phyloP scores from a whole-genome alignment of 805 yeast genomes.

The Monosporozyma yasuniensis region DNA sequence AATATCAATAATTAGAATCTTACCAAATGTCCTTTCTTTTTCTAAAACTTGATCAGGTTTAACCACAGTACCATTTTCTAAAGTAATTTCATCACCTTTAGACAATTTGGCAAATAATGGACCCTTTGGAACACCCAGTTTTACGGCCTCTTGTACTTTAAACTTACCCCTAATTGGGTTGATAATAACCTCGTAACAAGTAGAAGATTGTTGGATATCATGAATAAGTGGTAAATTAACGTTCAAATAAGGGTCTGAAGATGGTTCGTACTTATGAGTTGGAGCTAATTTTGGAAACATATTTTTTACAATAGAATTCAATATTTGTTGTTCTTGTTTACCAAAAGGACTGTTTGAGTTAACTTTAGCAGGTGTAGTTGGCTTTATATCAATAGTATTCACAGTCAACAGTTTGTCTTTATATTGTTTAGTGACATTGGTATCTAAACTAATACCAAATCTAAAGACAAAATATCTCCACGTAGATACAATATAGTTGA shows the following conservation, averaged over 20 bases:
- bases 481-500: conserved; percentile 55
- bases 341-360: neutral
- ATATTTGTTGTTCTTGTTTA: conserved; percentile 5
- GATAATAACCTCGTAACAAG: conserved; percentile 61
- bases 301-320: conserved; percentile 32
- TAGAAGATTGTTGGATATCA: conserved; percentile 28
- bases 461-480: conserved; percentile 87
- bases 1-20: conserved; percentile 62
- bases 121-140: conserved; percentile 63
- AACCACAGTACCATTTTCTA: conserved; percentile 51
- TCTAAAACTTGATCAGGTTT: conserved; percentile 67
- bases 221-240: conserved; percentile 18
- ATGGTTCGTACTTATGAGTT: conserved; percentile 30
- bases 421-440: conserved; percentile 14
- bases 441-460: conserved; percentile 48
- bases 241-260: conserved; percentile 31
- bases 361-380: neutral
- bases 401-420: conserved; percentile 34
- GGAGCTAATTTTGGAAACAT: conserved; percentile 52
- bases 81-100: conserved; percentile 46
- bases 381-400: conserved; percentile 15
- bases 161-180: conserved; percentile 72
- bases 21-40: conserved; percentile 46
- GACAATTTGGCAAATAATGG: conserved; percentile 49
- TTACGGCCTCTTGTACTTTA: conserved; percentile 51